Evolutionary conservation across 2,329 filamentous ascomycete genomes (phyloP), one percentile per base, ranked within the genome.

Genomic region (Diaporthe longicolla): DNA sequence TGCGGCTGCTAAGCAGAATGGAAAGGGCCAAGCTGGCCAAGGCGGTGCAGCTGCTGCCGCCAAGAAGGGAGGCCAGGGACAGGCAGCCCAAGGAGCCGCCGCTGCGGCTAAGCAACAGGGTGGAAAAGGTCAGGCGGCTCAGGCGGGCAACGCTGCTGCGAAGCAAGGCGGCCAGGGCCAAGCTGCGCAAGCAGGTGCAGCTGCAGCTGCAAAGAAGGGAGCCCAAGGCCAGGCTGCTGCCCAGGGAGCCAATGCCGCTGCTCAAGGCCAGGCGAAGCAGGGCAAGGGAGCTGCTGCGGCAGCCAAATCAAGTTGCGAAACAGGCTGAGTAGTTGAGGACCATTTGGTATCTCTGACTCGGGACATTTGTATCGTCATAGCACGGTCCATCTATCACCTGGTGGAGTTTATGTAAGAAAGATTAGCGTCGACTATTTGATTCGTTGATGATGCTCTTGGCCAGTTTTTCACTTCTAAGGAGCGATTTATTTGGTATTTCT

Each of bases 21-120:
- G 40, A 6, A 26, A 63, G 5, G 59, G 15, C 0, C 24, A 48
- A 2, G 40, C 59, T 15, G 58, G 37, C 5, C 6, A 63, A 13
- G 58, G 15, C 0, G 19, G 32, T n/a, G 55, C 55, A 3, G 55
- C 55, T 6, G 55, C 55, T 37, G 55, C 55, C 9, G 58, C 58
- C 6, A 43, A 61, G 37, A 26, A 61, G 13, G 37, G 37, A 19
- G 58, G 21, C 0, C 37, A 61, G 19, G 58, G 37, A 2, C 58
- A 61, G 37, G 37, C 58, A 6, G 59, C 59, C 6, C 40, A 65
- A 15, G 61, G 26, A 15, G 59, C 40, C 3, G 29, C 29, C 2
- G 63, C 63, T 4, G 63, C 63, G 10, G 45, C 45, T 15, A 48
- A 48, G 5, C 40, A 68, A 8, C 48, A 68, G 10, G 63, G n/a